Conservation (phyloP, 805 yeast genomes). For the Isabelozyma rhagii region DNA sequence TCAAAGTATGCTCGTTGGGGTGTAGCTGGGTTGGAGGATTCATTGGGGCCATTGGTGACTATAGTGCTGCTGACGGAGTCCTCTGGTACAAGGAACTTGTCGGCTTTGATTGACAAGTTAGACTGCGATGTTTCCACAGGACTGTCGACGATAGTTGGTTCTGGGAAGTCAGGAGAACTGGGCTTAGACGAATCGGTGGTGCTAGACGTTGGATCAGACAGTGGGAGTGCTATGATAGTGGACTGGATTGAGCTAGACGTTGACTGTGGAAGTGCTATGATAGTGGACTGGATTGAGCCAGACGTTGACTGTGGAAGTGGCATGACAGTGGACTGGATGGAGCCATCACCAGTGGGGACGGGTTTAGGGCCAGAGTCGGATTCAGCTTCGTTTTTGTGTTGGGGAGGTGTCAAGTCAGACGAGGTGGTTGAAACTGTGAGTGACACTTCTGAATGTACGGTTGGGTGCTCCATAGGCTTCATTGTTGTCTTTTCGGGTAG, state of each 20-base stretch:
- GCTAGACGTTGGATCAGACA: not conserved
- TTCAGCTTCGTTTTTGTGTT: not conserved
- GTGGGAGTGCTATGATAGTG: not conserved
- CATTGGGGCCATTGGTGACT: not conserved
- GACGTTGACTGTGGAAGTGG: too few species aligned
- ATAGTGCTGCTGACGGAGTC: not conserved
- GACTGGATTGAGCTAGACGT: too few species aligned
- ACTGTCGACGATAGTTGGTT: not conserved
- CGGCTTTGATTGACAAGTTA: not conserved
- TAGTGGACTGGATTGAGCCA: too few species aligned
- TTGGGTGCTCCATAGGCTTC: too few species aligned
- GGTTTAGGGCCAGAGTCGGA: not conserved
- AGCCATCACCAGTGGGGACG: too few species aligned
- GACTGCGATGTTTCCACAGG: not conserved
- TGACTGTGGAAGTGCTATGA: too few species aligned
- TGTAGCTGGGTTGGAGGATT: not conserved
- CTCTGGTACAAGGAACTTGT: not conserved
- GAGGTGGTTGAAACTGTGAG: too few species aligned
- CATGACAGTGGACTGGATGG: too few species aligned
- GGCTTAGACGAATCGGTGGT: not conserved
- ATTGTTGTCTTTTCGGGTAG: not conserved
- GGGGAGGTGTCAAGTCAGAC: not conserved
- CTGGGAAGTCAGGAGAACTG: not conserved
- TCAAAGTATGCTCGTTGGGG: slow-evolving; percentile 1
- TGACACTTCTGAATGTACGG: too few species aligned